Evolutionary conservation across 1,284 basidiomycete genomes (phyloP).

Genomic region (Heterobasidion occidentale): DNA sequence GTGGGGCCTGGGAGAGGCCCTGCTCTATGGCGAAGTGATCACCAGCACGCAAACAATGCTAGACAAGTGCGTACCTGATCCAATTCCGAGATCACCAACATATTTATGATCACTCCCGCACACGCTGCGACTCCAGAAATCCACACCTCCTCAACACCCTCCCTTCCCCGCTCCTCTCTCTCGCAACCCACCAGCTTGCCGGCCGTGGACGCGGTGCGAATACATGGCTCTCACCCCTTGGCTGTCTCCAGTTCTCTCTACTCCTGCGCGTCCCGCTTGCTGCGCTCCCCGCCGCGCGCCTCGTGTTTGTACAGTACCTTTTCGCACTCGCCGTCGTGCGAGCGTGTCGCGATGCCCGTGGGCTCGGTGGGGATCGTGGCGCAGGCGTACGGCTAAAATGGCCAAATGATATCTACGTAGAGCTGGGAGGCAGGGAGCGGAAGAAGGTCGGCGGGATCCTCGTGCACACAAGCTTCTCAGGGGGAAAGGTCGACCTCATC

Average conservation of each 20-base stretch:
- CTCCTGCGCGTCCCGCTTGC: slow-evolving; percentile 57
- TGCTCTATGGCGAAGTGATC: slow-evolving; percentile 86
- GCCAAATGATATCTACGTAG: slow-evolving; percentile 95
- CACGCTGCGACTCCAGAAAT: slow-evolving; percentile 53
- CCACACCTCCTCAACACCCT: slow-evolving; percentile 62
- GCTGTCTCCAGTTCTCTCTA: slow-evolving; percentile 85
- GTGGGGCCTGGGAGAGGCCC: slow-evolving; percentile 66
- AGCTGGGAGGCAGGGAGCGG: slow-evolving; percentile 36
- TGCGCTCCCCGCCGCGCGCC: slow-evolving; percentile 51
- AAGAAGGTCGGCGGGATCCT: slow-evolving; percentile 89
- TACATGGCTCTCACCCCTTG: slow-evolving; percentile 88
- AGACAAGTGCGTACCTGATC: slow-evolving; percentile 60
- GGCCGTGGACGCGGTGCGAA: slow-evolving; percentile 89
- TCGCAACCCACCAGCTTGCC: slow-evolving; percentile 84
- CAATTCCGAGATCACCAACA: not conserved
- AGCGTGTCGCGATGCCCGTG: slow-evolving; percentile 52
- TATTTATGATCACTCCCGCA: not conserved
- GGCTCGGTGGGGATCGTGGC: slow-evolving; percentile 47
- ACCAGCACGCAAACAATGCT: slow-evolving; percentile 95
- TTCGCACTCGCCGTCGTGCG: slow-evolving; percentile 87
- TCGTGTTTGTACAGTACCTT: slow-evolving; percentile 96
- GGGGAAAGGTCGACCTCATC: slow-evolving; percentile 68
- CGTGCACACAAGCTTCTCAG: slow-evolving; percentile 81
- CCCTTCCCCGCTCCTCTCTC: slow-evolving; percentile 70
- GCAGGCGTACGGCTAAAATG: slow-evolving; percentile 81